Evolutionary conservation across 208 protist species (phyloP), one percentile per base, ranked within the genome.

Genomic region (Strigomonas culicis): DNA sequence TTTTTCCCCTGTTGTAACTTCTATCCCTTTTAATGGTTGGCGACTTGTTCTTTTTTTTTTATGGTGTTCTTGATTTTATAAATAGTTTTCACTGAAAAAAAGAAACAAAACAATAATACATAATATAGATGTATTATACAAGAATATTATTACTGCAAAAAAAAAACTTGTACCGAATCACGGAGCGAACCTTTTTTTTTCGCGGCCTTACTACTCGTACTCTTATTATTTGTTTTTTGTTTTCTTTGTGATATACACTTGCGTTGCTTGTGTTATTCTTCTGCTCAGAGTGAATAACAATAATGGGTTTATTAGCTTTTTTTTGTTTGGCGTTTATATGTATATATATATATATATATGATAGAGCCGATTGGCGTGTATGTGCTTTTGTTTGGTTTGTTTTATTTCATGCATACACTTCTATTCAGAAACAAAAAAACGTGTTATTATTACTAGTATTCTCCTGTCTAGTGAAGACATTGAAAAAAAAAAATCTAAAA

Each of bases 221-320:
- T 51, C 55, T 24, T 64, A 19, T 52, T 55, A 44, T 47, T 24
- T 68, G 51, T 55, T 63, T 65, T 63, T 51, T 56, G 31, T 56
- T 65, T 28, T 28, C 22, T 39, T 28, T 65, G 22, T 68, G 50
- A 32, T 53, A 17, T 55, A 22, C 31, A 31, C 31, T 21, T 31
- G 30, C 52, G 21, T 17, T 43, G 27, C 51, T 13, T 55, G 24
- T 62, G 15, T 32, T 57, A n/a, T 62, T 60, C 28, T 56, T 25
- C 27, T 28, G 21, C 21, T 53, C 64, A 53, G 31, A 63, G 25
- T 15, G 6, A 11, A 21, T 39, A 44, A 10, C 10, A 43, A 51
- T 36, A 4, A 8, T 41, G 1, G 22, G 51, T 39, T 4, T 46
- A 51, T 56, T 27, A 72, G 67, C 31, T 4, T 68, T 21, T 62